Base-by-base conservation (phyloP, 306 rosid genomes). In the Dalbergia oliveri region DNA sequence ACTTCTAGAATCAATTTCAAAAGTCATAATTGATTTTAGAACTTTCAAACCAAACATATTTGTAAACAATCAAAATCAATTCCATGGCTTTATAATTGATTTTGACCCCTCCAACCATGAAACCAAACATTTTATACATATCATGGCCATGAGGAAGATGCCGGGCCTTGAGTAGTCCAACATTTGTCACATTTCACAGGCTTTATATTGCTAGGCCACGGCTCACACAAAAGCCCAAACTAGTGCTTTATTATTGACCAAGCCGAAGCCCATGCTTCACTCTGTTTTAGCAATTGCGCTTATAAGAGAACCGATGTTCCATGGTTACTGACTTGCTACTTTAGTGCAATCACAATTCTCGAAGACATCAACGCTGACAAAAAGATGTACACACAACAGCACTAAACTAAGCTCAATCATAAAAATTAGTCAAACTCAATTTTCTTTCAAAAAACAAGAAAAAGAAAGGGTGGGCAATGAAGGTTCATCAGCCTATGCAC, bases 131-230 rank as follows among this genome's bases (percentile, higher is more conserved):
- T 0, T 6, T 5, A 5, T 37, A 43, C 9, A 43, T 43, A 14
- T n/a, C 50, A 45, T 65, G 26, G 5, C 39, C 31, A 8, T 53
- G 9, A n/a, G 21, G 10, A 53, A 19, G 59, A 51, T 18, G 19
- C 8, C 0, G 35, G 3, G 33, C 13, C 68, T 78, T 78, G 60
- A 79, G 62, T 58, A 37, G 77, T 75, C 64, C 59, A 51, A 13
- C 63, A 34, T 39, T 6, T 56, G 19, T 34, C 33, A 45, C 76
- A 59, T 16, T 64, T 65, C 58, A 26, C 3, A 56, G 18, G 74
- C 73, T 67, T 26, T 18, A 1, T 39, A 5, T 3, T 37, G 11
- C 49, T 50, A 50, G 61, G 60, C 41, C 77, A 69, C 37, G 47
- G 7, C 9, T 18, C 26, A 49, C 77, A 33, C 76, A 8, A 31